Evolutionary conservation across 768 basidiomycete species (phyloP), one percentile per base, ranked within the genome.

Genomic region (Asterophora parasitica): DNA sequence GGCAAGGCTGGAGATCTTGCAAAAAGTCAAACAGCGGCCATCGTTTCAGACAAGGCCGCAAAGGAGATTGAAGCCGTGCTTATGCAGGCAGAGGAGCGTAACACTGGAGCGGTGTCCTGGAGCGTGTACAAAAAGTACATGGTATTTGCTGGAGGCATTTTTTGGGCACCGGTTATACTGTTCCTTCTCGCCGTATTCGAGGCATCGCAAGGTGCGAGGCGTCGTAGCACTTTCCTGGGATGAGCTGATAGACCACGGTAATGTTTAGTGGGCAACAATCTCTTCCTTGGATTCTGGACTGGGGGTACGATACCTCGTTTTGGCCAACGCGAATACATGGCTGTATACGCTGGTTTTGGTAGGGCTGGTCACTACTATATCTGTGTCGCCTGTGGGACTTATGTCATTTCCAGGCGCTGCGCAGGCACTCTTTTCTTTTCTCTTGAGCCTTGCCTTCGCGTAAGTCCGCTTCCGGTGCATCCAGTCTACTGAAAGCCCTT

Each of bases 251-350:
- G 32, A n/a, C 3, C 23, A 9, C 4, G 20, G 11, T 12, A 7
- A 27, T 3, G 30, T 28, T 16, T 45, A 78, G 85, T 88, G 27
- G 78, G 74, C 0, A 82, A 78, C 53, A 82, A 76, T 27, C 61
- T 91, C 4, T 80, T 85, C 67, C 72, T 91, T 15, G 85, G 85
- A 0, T 87, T 82, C 54, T 91, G 87, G 87, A 81, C 82, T 0
- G 70, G 72, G 0, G 49, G 68, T 13, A 75, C 67, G n/a, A 75
- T 88, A 13, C 49, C 55, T 4, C 75, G 78, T 2, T 83, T 87
- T 58, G 59, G 32, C 3, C 77, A 85, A 59, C 77, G 75, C 0
- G 67, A 81, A 28, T 91, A 91, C 61, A 89, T 91, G 77, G 84
- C 65, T 49, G 61, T 77, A 1, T 79, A 79, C 48, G 72, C 70